phyloP scores from a whole-genome alignment of 768 basidiomycete genomes.

The Imleria badia region DNA sequence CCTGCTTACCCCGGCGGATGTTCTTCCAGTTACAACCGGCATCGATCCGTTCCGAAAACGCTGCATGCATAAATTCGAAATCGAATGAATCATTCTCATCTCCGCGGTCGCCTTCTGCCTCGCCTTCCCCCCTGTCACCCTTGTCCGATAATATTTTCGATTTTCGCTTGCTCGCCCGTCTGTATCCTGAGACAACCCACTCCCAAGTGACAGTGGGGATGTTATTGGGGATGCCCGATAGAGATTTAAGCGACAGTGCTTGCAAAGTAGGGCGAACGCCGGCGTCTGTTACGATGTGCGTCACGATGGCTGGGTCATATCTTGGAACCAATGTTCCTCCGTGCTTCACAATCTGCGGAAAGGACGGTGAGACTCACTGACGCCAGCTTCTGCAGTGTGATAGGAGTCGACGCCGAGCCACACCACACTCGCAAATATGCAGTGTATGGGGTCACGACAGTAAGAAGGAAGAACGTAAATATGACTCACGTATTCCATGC shows the following conservation, averaged over 20 bases:
- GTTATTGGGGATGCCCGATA: constrained; percentile 59
- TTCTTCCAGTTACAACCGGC: constrained; percentile 36
- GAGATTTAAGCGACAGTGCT: constrained; percentile 47
- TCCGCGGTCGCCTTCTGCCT: not conserved
- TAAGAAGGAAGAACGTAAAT: not conserved
- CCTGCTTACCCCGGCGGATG: not conserved
- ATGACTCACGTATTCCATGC: constrained; percentile 62
- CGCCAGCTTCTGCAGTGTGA: not conserved
- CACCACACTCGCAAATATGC: too few species aligned
- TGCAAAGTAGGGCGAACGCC: constrained; percentile 26
- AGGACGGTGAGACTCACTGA: constrained; percentile 2
- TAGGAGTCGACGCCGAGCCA: too few species aligned
- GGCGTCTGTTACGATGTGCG: constrained; percentile 65
- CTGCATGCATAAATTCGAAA: constrained; percentile 46
- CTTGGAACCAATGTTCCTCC: constrained; percentile 61
- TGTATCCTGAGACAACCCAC: constrained; percentile 52
- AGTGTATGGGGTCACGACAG: too few species aligned
- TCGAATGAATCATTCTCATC: constrained; percentile 24
- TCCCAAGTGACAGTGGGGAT: constrained; percentile 66
- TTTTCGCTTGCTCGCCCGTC: constrained; percentile 19
- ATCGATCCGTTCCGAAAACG: constrained; percentile 47
- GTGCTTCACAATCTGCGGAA: constrained; percentile 53
- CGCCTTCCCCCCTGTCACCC: constrained; percentile 15
- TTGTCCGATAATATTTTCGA: not conserved
- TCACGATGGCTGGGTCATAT: constrained; percentile 56